Evolutionary conservation across 148 eudicot genomes (phyloP), one percentile per base, ranked within the genome.

Genomic region (Chenopodium album): DNA sequence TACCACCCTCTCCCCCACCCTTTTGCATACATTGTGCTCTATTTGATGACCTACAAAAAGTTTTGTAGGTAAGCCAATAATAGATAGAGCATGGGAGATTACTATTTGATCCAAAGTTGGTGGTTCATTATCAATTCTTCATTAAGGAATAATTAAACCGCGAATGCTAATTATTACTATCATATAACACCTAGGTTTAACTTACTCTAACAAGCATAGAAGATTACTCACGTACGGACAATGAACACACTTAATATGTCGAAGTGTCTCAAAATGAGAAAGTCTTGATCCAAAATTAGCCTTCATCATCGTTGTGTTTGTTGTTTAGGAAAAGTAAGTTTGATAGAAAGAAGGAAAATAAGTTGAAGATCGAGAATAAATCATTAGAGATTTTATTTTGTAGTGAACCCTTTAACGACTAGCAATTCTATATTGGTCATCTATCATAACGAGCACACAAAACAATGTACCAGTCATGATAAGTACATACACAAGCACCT

Each of bases 41-140:
- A 76, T 52, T 31, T 76, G 28, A 76, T 76, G 28, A 76, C 69
- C 79, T 59, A 76, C 52, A 19, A 76, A 60, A 76, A 76, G 79
- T 37, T 60, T 60, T 41, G 44, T 41, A 41, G 44, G 26, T 22
- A 46, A 29, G 60, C 67, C 16, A 59, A 76, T 59, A 17, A 74
- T 74, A 48, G 31, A 74, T 74, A 48, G 31, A 29, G 54, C 17
- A 34, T 37, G 22, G 29, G 28, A 37, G 16, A 41, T 37, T 20
- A 71, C 41, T 6, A 37, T 44, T 44, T 22, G 28, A 41, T 19
- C 75, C 26, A 20, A 22, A 20, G 5, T 48, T 23, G 31, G 59
- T 72, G 76, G 13, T 47, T 73, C 28, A 77, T 64, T 44, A 19
- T 62, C 12, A 62, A 22, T 32, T 23, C 17, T n/a, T 76, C 44